Conservation (phyloP, 306 rosid genomes). For the Acacia acuminata region DNA sequence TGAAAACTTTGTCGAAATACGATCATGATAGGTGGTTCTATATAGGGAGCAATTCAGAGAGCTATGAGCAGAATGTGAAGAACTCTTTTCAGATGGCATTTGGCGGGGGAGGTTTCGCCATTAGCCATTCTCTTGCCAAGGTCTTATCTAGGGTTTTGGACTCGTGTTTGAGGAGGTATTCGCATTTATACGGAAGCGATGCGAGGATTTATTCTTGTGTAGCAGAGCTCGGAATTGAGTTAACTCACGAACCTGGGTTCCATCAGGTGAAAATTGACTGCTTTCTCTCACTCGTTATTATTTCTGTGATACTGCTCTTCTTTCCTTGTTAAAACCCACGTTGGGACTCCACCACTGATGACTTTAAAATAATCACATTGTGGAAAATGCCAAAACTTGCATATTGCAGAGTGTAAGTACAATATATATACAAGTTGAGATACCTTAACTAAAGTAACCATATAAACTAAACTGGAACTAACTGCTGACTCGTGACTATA, state of each 20-base stretch:
- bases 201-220: slow-evolving; percentile 76
- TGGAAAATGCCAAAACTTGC: not conserved
- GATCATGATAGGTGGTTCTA: slow-evolving; percentile 79
- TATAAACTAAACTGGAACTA: not conserved
- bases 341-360: not conserved
- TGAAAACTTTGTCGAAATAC: slow-evolving; percentile 58
- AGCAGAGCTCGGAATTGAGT: slow-evolving; percentile 80
- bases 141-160: slow-evolving; percentile 80
- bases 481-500: not conserved
- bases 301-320: not conserved
- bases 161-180: slow-evolving; percentile 79
- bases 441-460: not conserved
- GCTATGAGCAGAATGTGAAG: slow-evolving; percentile 69
- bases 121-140: slow-evolving; percentile 68
- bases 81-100: slow-evolving; percentile 84
- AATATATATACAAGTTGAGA: not conserved
- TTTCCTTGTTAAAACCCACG: not conserved
- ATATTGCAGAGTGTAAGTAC: not conserved
- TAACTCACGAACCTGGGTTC: slow-evolving; percentile 92
- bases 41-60: slow-evolving; percentile 79
- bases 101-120: slow-evolving; percentile 94
- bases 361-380: not conserved
- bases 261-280: slow-evolving; percentile 68
- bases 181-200: slow-evolving; percentile 90
- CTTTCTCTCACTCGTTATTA: not conserved